A percentile compares a stretch with the other conserved stretches of the same genome.
Evolutionary conservation across 352 stramenopile species (phyloP).

Genomic region (Peronospora farinosa): DNA sequence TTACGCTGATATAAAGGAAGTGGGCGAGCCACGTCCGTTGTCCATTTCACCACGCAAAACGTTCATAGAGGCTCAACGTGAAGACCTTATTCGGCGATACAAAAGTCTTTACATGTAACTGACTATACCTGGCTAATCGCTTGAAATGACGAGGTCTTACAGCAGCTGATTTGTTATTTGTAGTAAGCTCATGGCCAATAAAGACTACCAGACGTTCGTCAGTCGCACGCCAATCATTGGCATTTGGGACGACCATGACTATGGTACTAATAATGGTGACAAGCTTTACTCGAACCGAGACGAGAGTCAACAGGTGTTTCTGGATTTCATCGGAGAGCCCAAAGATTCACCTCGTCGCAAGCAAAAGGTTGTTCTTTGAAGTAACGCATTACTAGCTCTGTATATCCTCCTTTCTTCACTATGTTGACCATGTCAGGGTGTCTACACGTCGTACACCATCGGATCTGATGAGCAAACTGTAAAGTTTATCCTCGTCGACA

Average conservation of each 20-base stretch:
- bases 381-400: not conserved
- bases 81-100: constrained; percentile 54
- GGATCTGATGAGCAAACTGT: constrained; percentile 55
- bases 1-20: constrained; percentile 65
- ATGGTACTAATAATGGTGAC: constrained; percentile 85
- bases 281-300: constrained; percentile 67
- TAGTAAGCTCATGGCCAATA: constrained; percentile 57
- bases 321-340: constrained; percentile 81
- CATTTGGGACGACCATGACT: constrained; percentile 90
- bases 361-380: constrained; percentile 42
- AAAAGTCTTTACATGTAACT: constrained; percentile 28
- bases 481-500: constrained; percentile 87
- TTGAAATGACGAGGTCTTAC: not conserved
- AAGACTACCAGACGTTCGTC: constrained; percentile 59
- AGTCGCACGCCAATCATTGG: constrained; percentile 66
- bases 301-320: constrained; percentile 78
- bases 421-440: constrained; percentile 33
- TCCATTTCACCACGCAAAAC: constrained; percentile 45
- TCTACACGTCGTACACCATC: constrained; percentile 83
- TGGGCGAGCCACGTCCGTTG: constrained; percentile 36
- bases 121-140: no score
- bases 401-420: not conserved
- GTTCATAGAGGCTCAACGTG: constrained; percentile 47
- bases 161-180: constrained; percentile 4
- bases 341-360: constrained; percentile 62